A percentile compares a stretch with the other conserved stretches of the same genome.
Evolutionary conservation across 2,329 filamentous ascomycete genomes (phyloP).

Genomic region (Xylaria sp.): DNA sequence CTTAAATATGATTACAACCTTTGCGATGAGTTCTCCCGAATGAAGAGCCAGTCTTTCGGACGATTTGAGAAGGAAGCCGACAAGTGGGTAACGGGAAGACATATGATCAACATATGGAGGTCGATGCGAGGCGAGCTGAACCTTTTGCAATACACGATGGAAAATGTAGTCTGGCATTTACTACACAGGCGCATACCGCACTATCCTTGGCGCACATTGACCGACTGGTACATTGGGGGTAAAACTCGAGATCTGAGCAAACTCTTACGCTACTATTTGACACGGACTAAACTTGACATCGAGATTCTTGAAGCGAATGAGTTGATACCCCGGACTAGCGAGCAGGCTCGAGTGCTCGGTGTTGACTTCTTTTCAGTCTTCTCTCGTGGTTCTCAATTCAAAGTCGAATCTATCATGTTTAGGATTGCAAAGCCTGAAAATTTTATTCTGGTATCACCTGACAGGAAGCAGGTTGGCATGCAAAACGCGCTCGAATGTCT

Average conservation of each 20-base stretch:
- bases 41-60: slow-evolving; percentile 84
- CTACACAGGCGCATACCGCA: slow-evolving; percentile 89
- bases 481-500: slow-evolving; percentile 96
- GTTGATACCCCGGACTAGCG: slow-evolving; percentile 86
- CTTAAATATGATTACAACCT: slow-evolving; percentile 90
- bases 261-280: slow-evolving; percentile 80
- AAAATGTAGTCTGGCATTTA: slow-evolving; percentile 93
- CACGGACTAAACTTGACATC: slow-evolving; percentile 82
- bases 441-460: slow-evolving; percentile 89
- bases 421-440: slow-evolving; percentile 97
- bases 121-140: slow-evolving; percentile 95
- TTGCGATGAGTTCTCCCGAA: slow-evolving; percentile 89
- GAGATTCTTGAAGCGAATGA: slow-evolving; percentile 93
- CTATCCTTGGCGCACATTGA: slow-evolving; percentile 82
- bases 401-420: slow-evolving; percentile 99
- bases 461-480: slow-evolving; percentile 87
- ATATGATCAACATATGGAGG: slow-evolving; percentile 97
- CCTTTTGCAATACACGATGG: slow-evolving; percentile 92
- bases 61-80: slow-evolving; percentile 88
- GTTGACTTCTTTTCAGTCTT: slow-evolving; percentile 98
- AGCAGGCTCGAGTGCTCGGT: slow-evolving; percentile 91
- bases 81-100: slow-evolving; percentile 92
- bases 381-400: slow-evolving; percentile 94
- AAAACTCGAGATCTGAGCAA: slow-evolving; percentile 77
- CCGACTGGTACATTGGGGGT: slow-evolving; percentile 80